Base-by-base conservation (phyloP, 768 basidiomycete genomes). In the Ramaria sp. region DNA sequence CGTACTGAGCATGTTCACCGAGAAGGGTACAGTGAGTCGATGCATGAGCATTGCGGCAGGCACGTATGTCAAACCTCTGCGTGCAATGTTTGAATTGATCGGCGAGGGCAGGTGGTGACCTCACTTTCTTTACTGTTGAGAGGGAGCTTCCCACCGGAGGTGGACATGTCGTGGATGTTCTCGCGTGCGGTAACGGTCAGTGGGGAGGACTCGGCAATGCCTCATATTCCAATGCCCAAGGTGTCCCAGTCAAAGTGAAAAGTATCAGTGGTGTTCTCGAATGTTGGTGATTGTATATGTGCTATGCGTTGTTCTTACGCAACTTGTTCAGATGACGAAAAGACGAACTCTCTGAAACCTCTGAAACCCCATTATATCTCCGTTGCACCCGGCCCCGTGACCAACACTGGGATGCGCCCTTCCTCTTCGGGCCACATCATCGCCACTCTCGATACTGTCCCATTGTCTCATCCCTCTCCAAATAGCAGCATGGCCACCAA, bases 161-260 rank as follows among this genome's bases (percentile, higher is more conserved):
- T 37, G 60, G 71, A 4, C 69, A 68, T 41, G 71, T 70, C 47
- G 65, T 83, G 13, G 80, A 84, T 60, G 61, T 92, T 2, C 76
- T 93, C 30, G 80, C 86, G 59, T 86, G 84, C 63, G 91, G 91
- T 2, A 88, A 89, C 65, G 92, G 91, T 1, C 83, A 89, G 65
- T 86, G 78, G 68, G 90, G 92, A 15, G 86, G 85, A 15, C 73
- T 91, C 11, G 88, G 87, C 3, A 71, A 78, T 59, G 77, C 73
- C 0, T 62, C 72, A 17, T 91, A 78, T 71, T 87, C 79, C 63
- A 89, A 78, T 57, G 82, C 82, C 0, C 87, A 88, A 63, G 77
- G 82, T 45, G 73, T 72, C 37, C 92, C 90, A 2, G 73, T 80
- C 0, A 82, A 82, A 56, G 85, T 86, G 2, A 91, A 83, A 69